These are phyloP conservation scores for Kurtzmaniella natalensis DNA, from an alignment of 1,139 yeast species.

Conservation along the genomic window DNA sequence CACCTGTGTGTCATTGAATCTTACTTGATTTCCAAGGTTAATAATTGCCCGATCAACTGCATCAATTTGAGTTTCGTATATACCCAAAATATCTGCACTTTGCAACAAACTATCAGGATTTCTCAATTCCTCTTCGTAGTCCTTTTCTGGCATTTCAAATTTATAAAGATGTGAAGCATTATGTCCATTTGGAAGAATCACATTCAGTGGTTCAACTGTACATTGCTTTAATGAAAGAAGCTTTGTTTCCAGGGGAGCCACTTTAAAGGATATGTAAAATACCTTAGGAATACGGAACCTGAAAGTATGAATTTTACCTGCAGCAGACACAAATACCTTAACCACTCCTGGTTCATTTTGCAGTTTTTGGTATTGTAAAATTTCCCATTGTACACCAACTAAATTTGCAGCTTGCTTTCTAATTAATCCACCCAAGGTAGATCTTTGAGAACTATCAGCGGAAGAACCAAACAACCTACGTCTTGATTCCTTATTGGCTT, in stretches of 20 bases:
- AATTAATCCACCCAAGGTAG: constrained; percentile 64
- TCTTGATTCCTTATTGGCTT: constrained; percentile 66
- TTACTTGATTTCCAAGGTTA: constrained; percentile 70
- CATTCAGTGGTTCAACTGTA: constrained; percentile 54
- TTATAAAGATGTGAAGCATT: constrained; percentile 54
- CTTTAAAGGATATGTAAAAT: constrained; percentile 64
- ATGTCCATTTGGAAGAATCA: constrained; percentile 69
- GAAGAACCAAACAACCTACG: constrained; percentile 72
- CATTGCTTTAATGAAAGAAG: constrained; percentile 41
- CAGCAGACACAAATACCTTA: constrained; percentile 66
- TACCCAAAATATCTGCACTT: constrained; percentile 58
- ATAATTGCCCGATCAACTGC: constrained; percentile 72
- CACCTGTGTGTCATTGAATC: constrained; percentile 61
- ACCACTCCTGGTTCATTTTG: constrained; percentile 68
- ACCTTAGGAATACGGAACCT: constrained; percentile 71
- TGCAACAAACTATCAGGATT: constrained; percentile 64
- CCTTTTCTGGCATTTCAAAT: constrained; percentile 63
- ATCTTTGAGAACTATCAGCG: constrained; percentile 41
- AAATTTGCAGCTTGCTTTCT: constrained; percentile 75
- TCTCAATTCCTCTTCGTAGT: constrained; percentile 51
- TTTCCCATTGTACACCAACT: constrained; percentile 79
- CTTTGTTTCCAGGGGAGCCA: constrained; percentile 16
- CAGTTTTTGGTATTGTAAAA: constrained; percentile 63
- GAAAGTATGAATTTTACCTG: constrained; percentile 69
- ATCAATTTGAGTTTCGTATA: constrained; percentile 72